Base-by-base conservation (phyloP, 2,329 filamentous ascomycete species). In the Pseudogymnoascus sp. region DNA sequence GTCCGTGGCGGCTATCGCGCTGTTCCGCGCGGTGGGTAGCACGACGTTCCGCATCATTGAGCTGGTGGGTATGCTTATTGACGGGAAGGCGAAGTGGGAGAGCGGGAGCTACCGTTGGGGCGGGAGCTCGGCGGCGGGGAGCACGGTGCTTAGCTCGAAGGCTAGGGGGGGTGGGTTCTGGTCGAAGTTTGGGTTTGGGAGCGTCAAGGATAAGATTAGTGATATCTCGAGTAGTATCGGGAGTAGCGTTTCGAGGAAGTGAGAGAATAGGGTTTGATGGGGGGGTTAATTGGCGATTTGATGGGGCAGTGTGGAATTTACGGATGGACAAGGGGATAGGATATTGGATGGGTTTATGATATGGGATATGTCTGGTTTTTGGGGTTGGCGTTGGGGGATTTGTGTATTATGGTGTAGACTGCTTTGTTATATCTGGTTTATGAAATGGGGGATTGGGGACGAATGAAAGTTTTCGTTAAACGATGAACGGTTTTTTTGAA, bases 21-120 rank as follows among this genome's bases (percentile, higher is more conserved):
- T 95, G 6, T 96, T 99, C 82, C 86, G 95, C 68, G 93, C 92
- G 0, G 75, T 97, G 1, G 95, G 95, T 0, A 89, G 84, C 8
- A 87, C 87, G 0, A 85, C 90, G 0, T 99, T 96, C 78, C 87
- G 90, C 2, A 76, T 97, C 65, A 87, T 98, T 72, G 93, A 96
- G 73, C 79, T 88, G 36, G 78, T 99, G 63, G 93, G 96, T 73
- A 88, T 87, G 72, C 80, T 96, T 39, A 91, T 95, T 39, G 93
- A 99, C 76, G 93, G 92, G 0, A 86, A 91, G 70, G 84, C 96
- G 16, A 67, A 61, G 37, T 61, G 37, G 34, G 57, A 61, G 37
- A 37, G 36, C 25, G 57, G 57, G 31, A 69, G 62, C 43, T 37
- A 64, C 19, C 19, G 62, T 4, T 25, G 43, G 37, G 43, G 21